phyloP scores from a whole-genome alignment of 202 grass and related monocot species.

The Schoenoplectus tabernaemontani region DNA sequence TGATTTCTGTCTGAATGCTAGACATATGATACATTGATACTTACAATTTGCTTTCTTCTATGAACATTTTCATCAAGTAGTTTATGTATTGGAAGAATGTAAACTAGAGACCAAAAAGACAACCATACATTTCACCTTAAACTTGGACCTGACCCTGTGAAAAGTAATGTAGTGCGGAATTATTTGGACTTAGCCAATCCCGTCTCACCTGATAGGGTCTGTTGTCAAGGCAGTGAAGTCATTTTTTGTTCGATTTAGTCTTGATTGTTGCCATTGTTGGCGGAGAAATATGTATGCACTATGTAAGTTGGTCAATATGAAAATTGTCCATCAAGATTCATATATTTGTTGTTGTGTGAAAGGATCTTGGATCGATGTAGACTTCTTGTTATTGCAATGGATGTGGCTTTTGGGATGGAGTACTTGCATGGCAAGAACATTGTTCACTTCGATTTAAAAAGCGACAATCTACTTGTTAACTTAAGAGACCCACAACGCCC shows the following conservation, averaged over 20 bases:
- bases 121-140: neutral
- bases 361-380: constrained; percentile 77
- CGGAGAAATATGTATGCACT: neutral
- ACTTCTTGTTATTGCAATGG: constrained; percentile 83
- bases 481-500: constrained; percentile 77
- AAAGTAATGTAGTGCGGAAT: neutral
- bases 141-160: neutral
- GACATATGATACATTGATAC: neutral
- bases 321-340: neutral
- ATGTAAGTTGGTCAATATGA: neutral
- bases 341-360: neutral
- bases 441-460: constrained; percentile 95
- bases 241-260: neutral
- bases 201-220: neutral
- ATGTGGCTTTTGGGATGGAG: constrained; percentile 99
- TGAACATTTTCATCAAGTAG: neutral
- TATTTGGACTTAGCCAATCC: neutral
- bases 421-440: constrained; percentile 98
- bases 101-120: neutral
- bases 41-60: constrained; percentile 6
- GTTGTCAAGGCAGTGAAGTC: neutral
- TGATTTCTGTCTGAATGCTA: neutral
- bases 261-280: neutral
- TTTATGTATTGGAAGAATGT: neutral
- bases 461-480: constrained; percentile 96